Conservation (phyloP, 2,329 filamentous ascomycete species). For the Coniochaeta sp. region DNA sequence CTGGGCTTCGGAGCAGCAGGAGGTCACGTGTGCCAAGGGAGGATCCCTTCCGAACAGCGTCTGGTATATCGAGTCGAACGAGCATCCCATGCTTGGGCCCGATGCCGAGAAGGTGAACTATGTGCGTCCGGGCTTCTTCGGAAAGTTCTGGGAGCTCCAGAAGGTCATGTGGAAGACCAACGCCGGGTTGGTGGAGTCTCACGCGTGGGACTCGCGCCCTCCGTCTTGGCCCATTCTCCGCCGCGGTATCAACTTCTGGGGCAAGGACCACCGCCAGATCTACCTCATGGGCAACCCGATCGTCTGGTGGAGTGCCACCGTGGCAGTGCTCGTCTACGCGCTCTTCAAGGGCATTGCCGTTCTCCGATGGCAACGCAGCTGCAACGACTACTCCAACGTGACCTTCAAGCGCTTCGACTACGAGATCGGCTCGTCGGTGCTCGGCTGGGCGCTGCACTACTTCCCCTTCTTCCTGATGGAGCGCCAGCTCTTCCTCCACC, state of each 20-base stretch:
- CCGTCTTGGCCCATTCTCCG: slow-evolving; percentile 86
- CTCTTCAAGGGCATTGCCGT: slow-evolving; percentile 82
- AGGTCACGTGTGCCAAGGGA: slow-evolving; percentile 92
- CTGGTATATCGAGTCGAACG: slow-evolving; percentile 93
- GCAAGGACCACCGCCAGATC: slow-evolving; percentile 85
- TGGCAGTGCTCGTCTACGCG: slow-evolving; percentile 68
- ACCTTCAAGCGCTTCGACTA: slow-evolving; percentile 97
- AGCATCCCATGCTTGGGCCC: slow-evolving; percentile 67
- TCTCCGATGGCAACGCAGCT: slow-evolving; percentile 91
- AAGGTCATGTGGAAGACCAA: slow-evolving; percentile 99
- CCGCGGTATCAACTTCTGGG: slow-evolving; percentile 99
- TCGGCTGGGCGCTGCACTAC: slow-evolving; percentile 97
- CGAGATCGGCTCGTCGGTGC: slow-evolving; percentile 81
- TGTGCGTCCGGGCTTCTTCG: slow-evolving; percentile 86
- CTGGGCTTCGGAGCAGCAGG: slow-evolving; percentile 97
- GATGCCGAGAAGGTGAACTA: slow-evolving; percentile 94
- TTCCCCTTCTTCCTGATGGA: slow-evolving; percentile 99
- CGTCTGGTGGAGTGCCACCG: slow-evolving; percentile 87
- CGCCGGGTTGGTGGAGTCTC: slow-evolving; percentile 89
- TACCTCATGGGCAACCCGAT: slow-evolving; percentile 94
- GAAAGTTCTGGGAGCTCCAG: slow-evolving; percentile 96
- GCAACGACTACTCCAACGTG: slow-evolving; percentile 71
- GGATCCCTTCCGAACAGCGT: slow-evolving; percentile 93
- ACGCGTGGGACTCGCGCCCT: slow-evolving; percentile 96
- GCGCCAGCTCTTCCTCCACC: slow-evolving; percentile 94